A percentile compares a stretch with the other conserved stretches of the same genome.
Conservation (phyloP, 202 grass and related monocot species). For the Bolboschoenoplectus hybrid region DNA sequence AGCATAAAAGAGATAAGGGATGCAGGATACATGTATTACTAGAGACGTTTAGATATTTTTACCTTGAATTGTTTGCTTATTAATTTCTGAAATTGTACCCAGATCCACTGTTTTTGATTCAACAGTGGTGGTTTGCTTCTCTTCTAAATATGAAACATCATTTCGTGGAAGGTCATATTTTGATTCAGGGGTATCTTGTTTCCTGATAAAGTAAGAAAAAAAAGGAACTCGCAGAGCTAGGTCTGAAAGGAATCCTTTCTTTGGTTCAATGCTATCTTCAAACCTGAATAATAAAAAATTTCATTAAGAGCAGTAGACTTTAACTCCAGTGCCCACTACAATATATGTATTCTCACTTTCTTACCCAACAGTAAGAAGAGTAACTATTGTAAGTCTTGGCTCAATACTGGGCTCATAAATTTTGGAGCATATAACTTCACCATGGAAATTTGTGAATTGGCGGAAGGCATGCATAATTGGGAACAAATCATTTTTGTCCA, state of each 20-base stretch:
- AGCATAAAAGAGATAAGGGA: slow-evolving; percentile 17
- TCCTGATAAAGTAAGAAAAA: slow-evolving; percentile 62
- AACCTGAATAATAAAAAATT: slow-evolving; percentile 30
- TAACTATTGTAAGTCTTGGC: slow-evolving; percentile 73
- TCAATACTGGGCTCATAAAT: slow-evolving; percentile 79
- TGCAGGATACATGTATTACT: neutral
- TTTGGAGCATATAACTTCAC: slow-evolving; percentile 77
- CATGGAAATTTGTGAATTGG: slow-evolving; percentile 60
- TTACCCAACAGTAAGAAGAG: slow-evolving; percentile 82
- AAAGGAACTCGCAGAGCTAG: slow-evolving; percentile 66
- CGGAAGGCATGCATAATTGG: slow-evolving; percentile 63
- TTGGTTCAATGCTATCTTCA: slow-evolving; percentile 46
- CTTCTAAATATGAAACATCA: slow-evolving; percentile 27
- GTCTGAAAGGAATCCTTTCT: slow-evolving; percentile 66
- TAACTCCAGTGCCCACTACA: slow-evolving; percentile 22
- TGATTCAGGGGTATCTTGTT: slow-evolving; percentile 46
- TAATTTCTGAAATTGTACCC: slow-evolving; percentile 41
- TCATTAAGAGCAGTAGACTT: slow-evolving; percentile 5
- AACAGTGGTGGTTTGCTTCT: slow-evolving; percentile 13
- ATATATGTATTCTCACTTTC: slow-evolving; percentile 27
- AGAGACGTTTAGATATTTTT: slow-evolving; percentile 25
- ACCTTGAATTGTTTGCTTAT: slow-evolving; percentile 41
- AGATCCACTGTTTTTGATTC: slow-evolving; percentile 42
- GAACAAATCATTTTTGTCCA: slow-evolving; percentile 74
- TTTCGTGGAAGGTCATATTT: slow-evolving; percentile 28